Conservation (phyloP, 495 filamentous ascomycete genomes). For the Bombardia bombarda region DNA sequence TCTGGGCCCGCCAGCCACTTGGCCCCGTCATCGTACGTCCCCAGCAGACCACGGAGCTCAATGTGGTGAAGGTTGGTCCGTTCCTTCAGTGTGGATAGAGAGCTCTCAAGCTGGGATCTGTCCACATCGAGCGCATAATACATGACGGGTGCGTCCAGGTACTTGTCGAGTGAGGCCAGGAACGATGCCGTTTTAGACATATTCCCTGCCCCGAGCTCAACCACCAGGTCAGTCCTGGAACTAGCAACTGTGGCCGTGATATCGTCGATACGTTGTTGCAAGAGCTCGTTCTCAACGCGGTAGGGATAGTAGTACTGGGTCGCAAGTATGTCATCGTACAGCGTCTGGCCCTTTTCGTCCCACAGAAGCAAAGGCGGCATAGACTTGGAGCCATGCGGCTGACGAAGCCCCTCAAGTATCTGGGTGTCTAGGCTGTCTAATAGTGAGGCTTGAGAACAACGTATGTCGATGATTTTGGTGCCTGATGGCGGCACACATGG, state of each 20-base stretch:
- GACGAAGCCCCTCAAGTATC: constrained; percentile 1
- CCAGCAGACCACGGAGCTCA: constrained; percentile 3
- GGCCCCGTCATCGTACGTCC: constrained; percentile 11
- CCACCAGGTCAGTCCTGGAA: constrained; percentile 4
- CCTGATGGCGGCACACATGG: neutral
- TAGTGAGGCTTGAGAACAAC: constrained; percentile 2
- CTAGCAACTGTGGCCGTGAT: constrained; percentile 5
- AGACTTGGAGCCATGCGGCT: constrained; percentile 1
- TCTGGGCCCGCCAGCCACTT: constrained; percentile 3
- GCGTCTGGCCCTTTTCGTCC: constrained; percentile 11
- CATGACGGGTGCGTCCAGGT: neutral
- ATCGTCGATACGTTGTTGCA: neutral
- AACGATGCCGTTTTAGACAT: constrained; percentile 8
- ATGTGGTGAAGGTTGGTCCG: neutral
- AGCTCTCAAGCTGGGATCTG: constrained; percentile 1
- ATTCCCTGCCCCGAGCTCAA: constrained; percentile 10
- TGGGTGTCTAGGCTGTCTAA: constrained; percentile 5
- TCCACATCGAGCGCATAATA: constrained; percentile 15
- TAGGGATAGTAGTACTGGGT: constrained; percentile 8
- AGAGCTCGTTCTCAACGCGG: constrained; percentile 4
- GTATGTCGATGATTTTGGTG: constrained; percentile 7
- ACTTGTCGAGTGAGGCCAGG: neutral
- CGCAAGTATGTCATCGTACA: constrained; percentile 9
- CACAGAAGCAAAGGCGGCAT: constrained; percentile 8
- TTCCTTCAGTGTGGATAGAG: neutral